Evolutionary conservation across 495 filamentous ascomycete species (phyloP), one percentile per base, ranked within the genome.

Genomic region (Amphirosellinia nigrospora): DNA sequence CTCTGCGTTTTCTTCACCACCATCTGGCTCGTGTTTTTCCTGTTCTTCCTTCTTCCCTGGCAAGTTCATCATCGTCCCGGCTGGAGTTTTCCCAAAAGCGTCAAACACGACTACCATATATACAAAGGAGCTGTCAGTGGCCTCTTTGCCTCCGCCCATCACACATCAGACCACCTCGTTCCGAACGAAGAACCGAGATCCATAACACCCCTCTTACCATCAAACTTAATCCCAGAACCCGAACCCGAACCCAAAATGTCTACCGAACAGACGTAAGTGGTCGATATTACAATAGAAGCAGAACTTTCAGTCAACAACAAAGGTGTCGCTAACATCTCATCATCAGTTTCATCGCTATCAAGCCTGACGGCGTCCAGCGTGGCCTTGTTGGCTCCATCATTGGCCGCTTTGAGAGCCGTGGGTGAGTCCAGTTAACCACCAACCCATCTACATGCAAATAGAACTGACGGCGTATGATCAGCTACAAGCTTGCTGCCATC

Each of bases 401-500:
- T 21, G 32, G 3, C 55, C 93, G 96, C 85, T 99, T 99, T 85
- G 96, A 99, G 92, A 85, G 88, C 80, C 92, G 96, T 77, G 95
- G 93, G 92, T 92, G 82, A 72, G 89, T 84, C 60, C 32, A 21
- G 58, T 16, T 4, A 23, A 36, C 9, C 19, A 36, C 19, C 58
- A 45, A n/a, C 16, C 30, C 0, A 9, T 9, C 32, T 64, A 59
- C 3, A 55, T 50, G 13, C 15, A 26, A 43, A 4, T n/a, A 26
- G 34, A 26, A 45, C 30, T 69, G 62, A 76, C 62, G 58, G 66
- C 7, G 32, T 71, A 80, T 64, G 82, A 19, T 67, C 70, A 91
- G 92, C 87, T 98, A 90, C 92, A 98, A 98, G 90, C 96, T 99
- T 79, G 93, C 85, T 75, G 96, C 94, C 82, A 91, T 99, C 89